Percentiles rank a stretch among this genome's conserved stretches.
These are phyloP conservation scores for Sophora flavescens DNA, from an alignment of 306 rosid species.

Conservation along the genomic window DNA sequence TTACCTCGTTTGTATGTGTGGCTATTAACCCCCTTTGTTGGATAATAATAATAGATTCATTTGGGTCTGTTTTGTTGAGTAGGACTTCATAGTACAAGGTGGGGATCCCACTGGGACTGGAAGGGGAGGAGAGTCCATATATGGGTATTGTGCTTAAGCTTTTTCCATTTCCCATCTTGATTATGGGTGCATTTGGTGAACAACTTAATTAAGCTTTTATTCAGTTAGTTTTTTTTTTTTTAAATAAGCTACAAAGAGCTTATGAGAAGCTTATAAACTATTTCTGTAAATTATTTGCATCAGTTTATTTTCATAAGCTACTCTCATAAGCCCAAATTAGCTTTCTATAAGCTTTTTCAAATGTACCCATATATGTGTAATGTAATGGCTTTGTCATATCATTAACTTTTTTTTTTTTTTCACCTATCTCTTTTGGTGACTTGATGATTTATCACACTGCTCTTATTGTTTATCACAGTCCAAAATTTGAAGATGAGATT, in stretches of 20 bases:
- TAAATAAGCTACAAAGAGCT: too few relatives aligned
- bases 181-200: neutral
- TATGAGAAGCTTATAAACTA: too few relatives aligned
- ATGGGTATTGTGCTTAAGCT: conserved; percentile 65
- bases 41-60: conserved; percentile 5
- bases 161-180: neutral
- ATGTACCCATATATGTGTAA: neutral
- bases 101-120: conserved; percentile 99
- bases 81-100: conserved; percentile 98
- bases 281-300: too few relatives aligned
- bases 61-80: conserved; percentile 40
- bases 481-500: conserved; percentile 94
- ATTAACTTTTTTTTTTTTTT: neutral
- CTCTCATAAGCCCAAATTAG: too few relatives aligned
- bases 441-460: conserved; percentile 4
- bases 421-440: neutral
- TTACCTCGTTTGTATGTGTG: neutral
- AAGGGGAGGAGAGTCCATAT: conserved; percentile 98
- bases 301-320: too few relatives aligned
- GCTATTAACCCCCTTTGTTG: neutral
- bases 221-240: too few relatives aligned
- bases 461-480: conserved; percentile 51
- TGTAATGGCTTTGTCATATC: neutral
- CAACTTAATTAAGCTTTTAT: too few relatives aligned
- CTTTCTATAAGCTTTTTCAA: too few relatives aligned